Base-by-base conservation (phyloP, 163 green algal species). In the Chlamydomonas reinhardtii region DNA sequence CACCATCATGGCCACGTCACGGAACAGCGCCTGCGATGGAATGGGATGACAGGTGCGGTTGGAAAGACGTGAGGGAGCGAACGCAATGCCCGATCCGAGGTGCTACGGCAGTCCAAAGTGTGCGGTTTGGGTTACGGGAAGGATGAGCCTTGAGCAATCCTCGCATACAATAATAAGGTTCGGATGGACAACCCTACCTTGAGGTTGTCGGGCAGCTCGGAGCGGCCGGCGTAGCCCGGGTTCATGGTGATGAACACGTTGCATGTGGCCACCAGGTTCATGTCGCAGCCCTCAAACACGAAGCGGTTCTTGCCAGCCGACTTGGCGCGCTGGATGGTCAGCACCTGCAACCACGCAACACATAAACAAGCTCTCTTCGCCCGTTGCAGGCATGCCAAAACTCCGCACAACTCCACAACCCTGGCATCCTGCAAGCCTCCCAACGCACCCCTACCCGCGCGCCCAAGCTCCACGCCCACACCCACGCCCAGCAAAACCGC, bases 201-300 rank as follows among this genome's bases (percentile, higher is more conserved):
- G 16, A 95, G 83, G 82, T 95, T 95, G 69, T 95, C 93, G 1
- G 93, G 93, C 64, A 95, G 89, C 85, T 95, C 93, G 4, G 91
- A 94, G 16, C 93, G 89, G 37, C 75, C 75, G 12, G 89, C 89
- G 48, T 91, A 93, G 37, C 90, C 90, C 0, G 90, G 90, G 80
- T 93, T 93, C 90, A 93, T 93, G 52, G 91, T 94, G 80, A 95
- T 94, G 85, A 94, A 94, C 4, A 90, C 83, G 76, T 92, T 92
- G 76, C 89, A 91, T 15, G 87, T 93, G 39, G 74, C 77, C 84
- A 91, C 72, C 70, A 92, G 84, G 0, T 37, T 74, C 74, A 96
- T 75, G 73, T 94, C 89, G 17, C 73, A 86, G 52, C 93, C 92
- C 80, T 95, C 92, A 77, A 95, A 95, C 35, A 93, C n/a, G 56